phyloP scores from a whole-genome alignment of 2,329 filamentous ascomycete genomes.

The Diplodia scrobiculata region DNA sequence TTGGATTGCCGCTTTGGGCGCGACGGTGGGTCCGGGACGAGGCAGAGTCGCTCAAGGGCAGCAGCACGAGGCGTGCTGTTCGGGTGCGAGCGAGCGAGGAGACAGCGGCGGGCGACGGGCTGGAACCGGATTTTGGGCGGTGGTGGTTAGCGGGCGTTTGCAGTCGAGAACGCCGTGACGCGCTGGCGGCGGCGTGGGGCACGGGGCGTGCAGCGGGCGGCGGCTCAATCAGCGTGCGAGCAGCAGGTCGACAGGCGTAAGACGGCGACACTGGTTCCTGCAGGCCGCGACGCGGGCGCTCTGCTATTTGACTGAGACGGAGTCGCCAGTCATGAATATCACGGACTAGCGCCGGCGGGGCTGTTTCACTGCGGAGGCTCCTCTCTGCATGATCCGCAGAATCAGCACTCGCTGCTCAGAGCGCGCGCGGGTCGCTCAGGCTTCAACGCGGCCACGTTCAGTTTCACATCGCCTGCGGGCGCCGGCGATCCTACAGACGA shows the following conservation, averaged over 20 bases:
- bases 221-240: slow-evolving; percentile 21
- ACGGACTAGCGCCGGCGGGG: slow-evolving; percentile 28
- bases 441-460: slow-evolving; percentile 24
- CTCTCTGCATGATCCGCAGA: slow-evolving; percentile 27
- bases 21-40: slow-evolving; percentile 19
- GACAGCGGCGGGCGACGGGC: slow-evolving; percentile 15
- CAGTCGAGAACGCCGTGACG: slow-evolving; percentile 23
- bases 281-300: slow-evolving; percentile 8
- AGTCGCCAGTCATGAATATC: slow-evolving; percentile 26
- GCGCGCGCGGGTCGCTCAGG: slow-evolving; percentile 22
- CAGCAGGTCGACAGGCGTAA: neutral
- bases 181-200: slow-evolving; percentile 22
- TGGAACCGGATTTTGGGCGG: slow-evolving; percentile 12
- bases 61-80: neutral
- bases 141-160: slow-evolving; percentile 25
- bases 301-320: slow-evolving; percentile 28
- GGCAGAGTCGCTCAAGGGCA: slow-evolving; percentile 10
- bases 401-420: slow-evolving; percentile 19
- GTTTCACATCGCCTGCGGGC: slow-evolving; percentile 22
- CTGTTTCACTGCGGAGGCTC: slow-evolving; percentile 30
- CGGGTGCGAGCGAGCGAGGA: neutral
- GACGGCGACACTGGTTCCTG: slow-evolving; percentile 15
- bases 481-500: slow-evolving; percentile 22
- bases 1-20: slow-evolving; percentile 30
- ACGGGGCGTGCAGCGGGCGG: slow-evolving; percentile 22